Base-by-base conservation (phyloP, 108 stramenopile genomes). In the Cyclotella kingstonii region DNA sequence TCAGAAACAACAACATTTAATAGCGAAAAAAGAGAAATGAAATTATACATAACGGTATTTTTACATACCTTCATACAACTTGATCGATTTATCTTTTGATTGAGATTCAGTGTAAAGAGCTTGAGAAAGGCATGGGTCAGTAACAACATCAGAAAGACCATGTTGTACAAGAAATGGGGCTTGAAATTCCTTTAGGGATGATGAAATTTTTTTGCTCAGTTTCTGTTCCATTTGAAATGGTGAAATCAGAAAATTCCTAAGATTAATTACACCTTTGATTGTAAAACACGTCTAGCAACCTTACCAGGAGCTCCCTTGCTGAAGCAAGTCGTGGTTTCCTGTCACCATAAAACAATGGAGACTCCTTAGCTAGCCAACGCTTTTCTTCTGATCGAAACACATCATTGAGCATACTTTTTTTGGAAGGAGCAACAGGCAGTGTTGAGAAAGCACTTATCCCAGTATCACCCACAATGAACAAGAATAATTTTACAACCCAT, bases 161-260 rank as follows among this genome's bases (percentile, higher is more conserved):
- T 85, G 84, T 29, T 76, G 66, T 0, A 85, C 66, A 1, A 85
- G 52, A 44, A 82, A 85, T 17, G 81, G 81, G 19, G 76, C 76
- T 27, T 77, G 35, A 38, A 85, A 85, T 5, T 41, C 14, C 2
- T 26, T 19, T 11, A 85, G 44, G 40, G 44, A 77, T n/a, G 41
- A 34, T 7, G 79, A 78, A 26, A 85, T 70, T 11, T 31, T 35
- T 30, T 71, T 59, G 7, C 81, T 80, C n/a, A 63, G 72, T 49
- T 75, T 47, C 57, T 58, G 43, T 8, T 26, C 5, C 31, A 34
- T 11, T 17, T 15, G 10, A 19, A 10, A 18, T 29, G 3, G 53
- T 15, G 5, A 54, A 4, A 53, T 15, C 31, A 14, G 35, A 3
- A 35, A 17, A 14, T 15, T 7, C 5, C 35, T 34, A 35, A 35